phyloP scores from a whole-genome alignment of 208 protist genomes.

The Phytomonas sp. region DNA sequence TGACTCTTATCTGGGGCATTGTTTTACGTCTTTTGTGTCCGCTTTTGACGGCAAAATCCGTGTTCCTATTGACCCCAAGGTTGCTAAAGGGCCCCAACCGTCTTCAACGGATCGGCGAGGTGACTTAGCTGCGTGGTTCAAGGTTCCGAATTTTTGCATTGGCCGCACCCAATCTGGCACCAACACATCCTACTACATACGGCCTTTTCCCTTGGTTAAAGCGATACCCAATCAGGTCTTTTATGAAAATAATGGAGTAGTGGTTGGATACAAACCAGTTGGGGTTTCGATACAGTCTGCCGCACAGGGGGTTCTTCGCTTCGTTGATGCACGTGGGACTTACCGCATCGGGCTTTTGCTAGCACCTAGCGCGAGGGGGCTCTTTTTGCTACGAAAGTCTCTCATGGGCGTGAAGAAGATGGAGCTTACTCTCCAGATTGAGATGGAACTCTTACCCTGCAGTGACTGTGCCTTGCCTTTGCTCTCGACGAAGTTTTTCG shows the following conservation, averaged over 20 bases:
- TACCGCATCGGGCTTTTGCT: conserved; percentile 20
- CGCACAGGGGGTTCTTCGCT: conserved; percentile 15
- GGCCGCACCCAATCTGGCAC: neutral
- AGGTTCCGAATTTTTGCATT: conserved; percentile 4
- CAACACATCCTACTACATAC: neutral
- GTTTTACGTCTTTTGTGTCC: conserved; percentile 8
- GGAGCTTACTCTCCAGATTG: neutral
- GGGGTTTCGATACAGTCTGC: conserved; percentile 16
- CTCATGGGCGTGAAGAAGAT: neutral
- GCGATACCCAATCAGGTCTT: conserved; percentile 12
- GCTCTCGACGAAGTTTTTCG: conserved; percentile 41
- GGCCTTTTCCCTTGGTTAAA: conserved; percentile 1
- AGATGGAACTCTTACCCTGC: neutral
- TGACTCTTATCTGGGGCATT: conserved; percentile 8
- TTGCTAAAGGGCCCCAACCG: neutral
- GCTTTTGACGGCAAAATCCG: neutral
- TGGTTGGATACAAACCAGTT: conserved; percentile 25
- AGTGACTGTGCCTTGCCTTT: conserved; percentile 18
- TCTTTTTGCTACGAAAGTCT: conserved; percentile 10
- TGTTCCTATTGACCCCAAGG: neutral
- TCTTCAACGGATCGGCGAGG: neutral
- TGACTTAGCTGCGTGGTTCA: conserved; percentile 5
- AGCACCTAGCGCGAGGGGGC: conserved; percentile 18
- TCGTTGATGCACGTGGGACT: conserved; percentile 2
- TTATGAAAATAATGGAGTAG: conserved; percentile 3